Conservation (phyloP, 352 stramenopile genomes). For the Phytophthora hybrid region DNA sequence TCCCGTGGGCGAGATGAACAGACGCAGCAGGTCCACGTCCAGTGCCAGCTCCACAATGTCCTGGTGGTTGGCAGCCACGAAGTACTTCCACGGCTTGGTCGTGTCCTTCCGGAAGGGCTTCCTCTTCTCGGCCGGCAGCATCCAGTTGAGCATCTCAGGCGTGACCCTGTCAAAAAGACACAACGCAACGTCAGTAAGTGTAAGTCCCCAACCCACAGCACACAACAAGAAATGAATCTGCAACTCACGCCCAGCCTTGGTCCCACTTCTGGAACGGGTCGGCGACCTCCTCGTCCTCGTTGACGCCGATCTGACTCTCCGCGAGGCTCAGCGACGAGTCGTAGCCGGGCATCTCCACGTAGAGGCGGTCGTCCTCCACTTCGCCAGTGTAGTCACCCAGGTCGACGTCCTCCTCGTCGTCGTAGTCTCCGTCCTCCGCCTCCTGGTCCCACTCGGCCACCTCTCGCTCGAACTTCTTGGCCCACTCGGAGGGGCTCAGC, state of each 20-base stretch:
- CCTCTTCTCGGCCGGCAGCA: conserved; percentile 71
- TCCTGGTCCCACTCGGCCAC: conserved; percentile 65
- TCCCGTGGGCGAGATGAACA: conserved; percentile 87
- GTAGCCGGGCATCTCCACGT: conserved; percentile 80
- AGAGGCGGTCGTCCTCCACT: conserved; percentile 73
- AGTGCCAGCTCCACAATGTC: conserved; percentile 82
- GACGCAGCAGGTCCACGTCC: conserved; percentile 79
- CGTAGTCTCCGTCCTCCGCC: conserved; percentile 22
- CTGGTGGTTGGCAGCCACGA: conserved; percentile 74
- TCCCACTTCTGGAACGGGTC: conserved; percentile 65
- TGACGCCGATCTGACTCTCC: conserved; percentile 52
- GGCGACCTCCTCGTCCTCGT: conserved; percentile 35
- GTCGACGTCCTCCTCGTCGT: conserved; percentile 12
- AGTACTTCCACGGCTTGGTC: conserved; percentile 85
- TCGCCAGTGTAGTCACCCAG: conserved; percentile 10
- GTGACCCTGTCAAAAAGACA: conserved; percentile 33
- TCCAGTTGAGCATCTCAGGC: conserved; percentile 89
- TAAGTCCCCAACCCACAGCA: too few relatives aligned
- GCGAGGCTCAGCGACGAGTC: conserved; percentile 68
- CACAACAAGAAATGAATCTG: too few relatives aligned
- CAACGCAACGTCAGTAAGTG: too few relatives aligned
- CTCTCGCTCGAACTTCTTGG: conserved; percentile 71
- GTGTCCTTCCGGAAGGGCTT: conserved; percentile 62
- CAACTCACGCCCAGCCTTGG: conserved; percentile 65
- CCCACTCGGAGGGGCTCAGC: conserved; percentile 65